These are phyloP conservation scores for Baudoinia panamericana DNA, from an alignment of 495 filamentous ascomycete species.

Conservation along the genomic window DNA sequence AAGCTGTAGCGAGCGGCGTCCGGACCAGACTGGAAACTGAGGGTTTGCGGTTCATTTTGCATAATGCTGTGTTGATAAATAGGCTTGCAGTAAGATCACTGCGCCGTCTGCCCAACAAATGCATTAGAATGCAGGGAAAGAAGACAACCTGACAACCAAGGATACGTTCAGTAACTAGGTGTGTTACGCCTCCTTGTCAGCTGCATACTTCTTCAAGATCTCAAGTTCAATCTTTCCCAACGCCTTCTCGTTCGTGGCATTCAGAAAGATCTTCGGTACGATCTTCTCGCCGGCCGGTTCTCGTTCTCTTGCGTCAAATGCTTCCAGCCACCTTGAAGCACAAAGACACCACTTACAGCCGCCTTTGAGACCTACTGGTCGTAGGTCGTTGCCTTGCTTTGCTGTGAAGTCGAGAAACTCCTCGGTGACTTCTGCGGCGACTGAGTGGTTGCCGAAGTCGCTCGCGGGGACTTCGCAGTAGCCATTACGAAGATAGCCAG, in stretches of 20 bases:
- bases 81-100: no score
- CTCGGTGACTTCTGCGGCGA: constrained; percentile 39
- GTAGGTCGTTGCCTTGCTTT: constrained; percentile 44
- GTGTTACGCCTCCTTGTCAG: constrained; percentile 24
- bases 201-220: constrained; percentile 36
- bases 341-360: constrained; percentile 49
- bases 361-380: constrained; percentile 36
- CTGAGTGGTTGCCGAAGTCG: constrained; percentile 29
- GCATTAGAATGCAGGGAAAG: no score
- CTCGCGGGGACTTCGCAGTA: constrained; percentile 40
- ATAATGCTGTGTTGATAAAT: no score
- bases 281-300: constrained; percentile 28
- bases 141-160: background rate
- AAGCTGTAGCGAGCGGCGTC: no score
- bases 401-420: constrained; percentile 49
- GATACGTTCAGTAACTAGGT: background rate
- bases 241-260: constrained; percentile 39
- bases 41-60: no score
- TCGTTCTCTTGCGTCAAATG: constrained; percentile 32
- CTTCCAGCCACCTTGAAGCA: constrained; percentile 41
- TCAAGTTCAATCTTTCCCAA: constrained; percentile 33
- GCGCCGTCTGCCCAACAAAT: no score
- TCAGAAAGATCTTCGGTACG: constrained; percentile 33
- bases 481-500: constrained; percentile 47
- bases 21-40: no score